These are phyloP conservation scores for Leccinum imitatum DNA, from an alignment of 768 basidiomycete genomes.

Conservation along the genomic window DNA sequence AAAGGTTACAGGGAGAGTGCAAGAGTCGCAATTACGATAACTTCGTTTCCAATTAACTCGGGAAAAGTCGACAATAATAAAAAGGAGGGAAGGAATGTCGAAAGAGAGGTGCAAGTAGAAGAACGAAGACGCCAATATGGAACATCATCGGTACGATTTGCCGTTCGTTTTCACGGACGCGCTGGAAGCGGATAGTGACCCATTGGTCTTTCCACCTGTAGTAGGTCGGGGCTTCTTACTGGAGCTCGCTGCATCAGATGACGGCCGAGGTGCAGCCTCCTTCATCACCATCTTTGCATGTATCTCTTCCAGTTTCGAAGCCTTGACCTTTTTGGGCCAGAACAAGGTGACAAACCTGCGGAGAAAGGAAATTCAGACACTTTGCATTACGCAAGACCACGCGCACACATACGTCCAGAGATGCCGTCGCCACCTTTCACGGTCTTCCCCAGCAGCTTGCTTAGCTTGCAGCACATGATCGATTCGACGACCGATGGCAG, in stretches of 20 bases:
- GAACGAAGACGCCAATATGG: slow-evolving; percentile 8
- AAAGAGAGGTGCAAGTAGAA: slow-evolving; percentile 21
- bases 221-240: slow-evolving; percentile 61
- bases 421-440: slow-evolving; percentile 86
- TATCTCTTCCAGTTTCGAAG: slow-evolving; percentile 90
- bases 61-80: slow-evolving; percentile 23
- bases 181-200: slow-evolving; percentile 44
- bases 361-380: slow-evolving; percentile 5
- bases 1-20: slow-evolving; percentile 25
- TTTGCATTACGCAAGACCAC: background rate
- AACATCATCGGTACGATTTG: slow-evolving; percentile 60
- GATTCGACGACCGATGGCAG: slow-evolving; percentile 91
- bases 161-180: slow-evolving; percentile 54
- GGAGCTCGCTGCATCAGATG: slow-evolving; percentile 44
- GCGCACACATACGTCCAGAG: slow-evolving; percentile 84
- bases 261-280: slow-evolving; percentile 65
- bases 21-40: slow-evolving; percentile 30
- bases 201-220: slow-evolving; percentile 51
- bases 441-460: slow-evolving; percentile 75
- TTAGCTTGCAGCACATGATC: slow-evolving; percentile 78
- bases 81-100: slow-evolving; percentile 17
- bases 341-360: slow-evolving; percentile 91
- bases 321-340: slow-evolving; percentile 97
- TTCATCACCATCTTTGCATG: slow-evolving; percentile 96
- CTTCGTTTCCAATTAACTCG: slow-evolving; percentile 25